Conservation (phyloP, 2,329 filamentous ascomycete genomes). For the Rugonectria rugulosa region DNA sequence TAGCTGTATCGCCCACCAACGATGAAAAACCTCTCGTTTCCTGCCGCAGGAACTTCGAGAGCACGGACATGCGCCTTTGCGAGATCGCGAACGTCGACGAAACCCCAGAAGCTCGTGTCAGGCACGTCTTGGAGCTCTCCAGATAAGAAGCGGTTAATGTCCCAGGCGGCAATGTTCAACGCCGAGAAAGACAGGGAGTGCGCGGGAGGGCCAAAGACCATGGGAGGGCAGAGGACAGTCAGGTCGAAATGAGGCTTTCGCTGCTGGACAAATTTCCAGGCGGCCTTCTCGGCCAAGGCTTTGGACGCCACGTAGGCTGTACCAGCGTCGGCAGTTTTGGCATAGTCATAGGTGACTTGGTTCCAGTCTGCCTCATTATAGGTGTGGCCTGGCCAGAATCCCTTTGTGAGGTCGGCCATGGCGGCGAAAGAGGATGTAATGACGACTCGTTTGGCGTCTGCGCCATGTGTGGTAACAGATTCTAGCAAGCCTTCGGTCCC, state of each 20-base stretch:
- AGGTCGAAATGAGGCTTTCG: background rate
- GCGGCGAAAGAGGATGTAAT: conserved; percentile 54
- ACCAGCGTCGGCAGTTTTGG: background rate
- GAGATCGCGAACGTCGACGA: background rate
- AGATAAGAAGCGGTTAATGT: background rate
- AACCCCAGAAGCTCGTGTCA: background rate
- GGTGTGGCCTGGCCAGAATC: background rate
- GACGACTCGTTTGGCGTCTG: conserved; percentile 71
- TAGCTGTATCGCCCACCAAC: too few relatives aligned
- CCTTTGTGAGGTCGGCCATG: background rate
- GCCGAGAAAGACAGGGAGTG: background rate
- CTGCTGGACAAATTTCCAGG: background rate
- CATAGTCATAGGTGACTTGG: background rate
- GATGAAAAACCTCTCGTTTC: too few relatives aligned
- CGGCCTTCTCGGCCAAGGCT: background rate
- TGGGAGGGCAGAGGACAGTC: background rate
- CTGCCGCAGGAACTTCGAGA: too few relatives aligned
- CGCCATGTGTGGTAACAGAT: conserved; percentile 65
- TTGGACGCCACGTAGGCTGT: background rate
- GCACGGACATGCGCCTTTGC: too few relatives aligned
- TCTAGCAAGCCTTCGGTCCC: conserved; percentile 71
- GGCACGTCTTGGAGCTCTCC: background rate
- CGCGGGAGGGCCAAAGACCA: background rate
- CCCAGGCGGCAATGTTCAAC: background rate
- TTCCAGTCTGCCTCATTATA: background rate